These are phyloP conservation scores for Plasmodium vinckei DNA, from an alignment of 169 alveolate species.

Conservation along the genomic window DNA sequence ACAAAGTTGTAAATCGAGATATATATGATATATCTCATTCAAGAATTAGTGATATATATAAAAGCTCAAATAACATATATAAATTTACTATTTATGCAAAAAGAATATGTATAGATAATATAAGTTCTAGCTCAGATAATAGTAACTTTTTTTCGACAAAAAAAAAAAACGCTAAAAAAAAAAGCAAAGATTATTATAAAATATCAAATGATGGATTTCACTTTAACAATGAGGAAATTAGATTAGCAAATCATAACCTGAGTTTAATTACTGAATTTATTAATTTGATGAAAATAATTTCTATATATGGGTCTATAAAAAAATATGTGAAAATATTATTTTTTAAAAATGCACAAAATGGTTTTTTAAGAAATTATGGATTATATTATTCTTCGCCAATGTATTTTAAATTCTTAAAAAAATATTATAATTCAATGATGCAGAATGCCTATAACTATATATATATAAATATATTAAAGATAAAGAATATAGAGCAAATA, in stretches of 20 bases:
- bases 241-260: slow-evolving; percentile 49
- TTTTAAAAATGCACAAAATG: slow-evolving; percentile 43
- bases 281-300: slow-evolving; percentile 62
- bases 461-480: slow-evolving; percentile 67
- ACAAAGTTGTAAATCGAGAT: slow-evolving; percentile 28
- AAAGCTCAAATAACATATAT: slow-evolving; percentile 50
- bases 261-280: slow-evolving; percentile 54
- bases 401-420: slow-evolving; percentile 48
- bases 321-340: slow-evolving; percentile 57
- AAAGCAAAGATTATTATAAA: slow-evolving; percentile 33
- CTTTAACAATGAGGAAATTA: slow-evolving; percentile 52
- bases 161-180: slow-evolving; percentile 30
- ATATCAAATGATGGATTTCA: slow-evolving; percentile 60
- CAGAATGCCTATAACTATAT: slow-evolving; percentile 34
- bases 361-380: slow-evolving; percentile 55
- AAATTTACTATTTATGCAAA: slow-evolving; percentile 58
- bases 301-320: slow-evolving; percentile 66
- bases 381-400: slow-evolving; percentile 30
- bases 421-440: slow-evolving; percentile 31
- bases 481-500: slow-evolving; percentile 36
- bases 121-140: slow-evolving; percentile 16
- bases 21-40: slow-evolving; percentile 63
- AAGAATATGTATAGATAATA: slow-evolving; percentile 28
- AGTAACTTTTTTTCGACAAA: slow-evolving; percentile 65
- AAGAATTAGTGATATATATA: slow-evolving; percentile 34